phyloP scores from a whole-genome alignment of 768 basidiomycete species.

The Lepiota brunneoincarnata region DNA sequence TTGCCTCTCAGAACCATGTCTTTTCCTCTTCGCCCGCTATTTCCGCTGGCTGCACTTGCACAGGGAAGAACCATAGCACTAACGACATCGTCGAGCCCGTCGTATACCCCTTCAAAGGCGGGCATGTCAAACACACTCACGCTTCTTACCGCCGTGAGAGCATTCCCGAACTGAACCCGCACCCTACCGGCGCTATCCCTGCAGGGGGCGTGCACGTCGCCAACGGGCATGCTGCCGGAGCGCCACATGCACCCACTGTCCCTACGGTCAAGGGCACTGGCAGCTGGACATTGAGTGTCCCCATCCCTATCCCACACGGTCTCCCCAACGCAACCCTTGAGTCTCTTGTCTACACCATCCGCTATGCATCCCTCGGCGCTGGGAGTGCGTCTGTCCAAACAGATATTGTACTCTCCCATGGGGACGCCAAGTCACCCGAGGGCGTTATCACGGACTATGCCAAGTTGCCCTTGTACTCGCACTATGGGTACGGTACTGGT shows the following conservation, averaged over 20 bases:
- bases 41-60: background rate
- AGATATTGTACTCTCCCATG: conserved; percentile 7
- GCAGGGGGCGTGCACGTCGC: background rate
- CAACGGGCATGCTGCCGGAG: background rate
- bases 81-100: conserved; percentile 1
- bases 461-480: conserved; percentile 4
- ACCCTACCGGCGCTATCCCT: background rate
- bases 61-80: background rate
- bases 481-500: no score
- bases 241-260: background rate
- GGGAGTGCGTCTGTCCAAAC: conserved; percentile 8
- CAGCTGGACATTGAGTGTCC: conserved; percentile 6
- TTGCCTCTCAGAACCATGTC: conserved; percentile 1
- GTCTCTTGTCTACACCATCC: conserved; percentile 4
- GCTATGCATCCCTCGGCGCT: background rate
- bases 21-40: background rate
- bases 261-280: background rate
- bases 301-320: conserved; percentile 2
- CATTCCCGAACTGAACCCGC: background rate
- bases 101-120: conserved; percentile 7
- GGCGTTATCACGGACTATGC: conserved; percentile 6
- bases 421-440: background rate
- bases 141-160: conserved; percentile 9
- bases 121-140: conserved; percentile 10
- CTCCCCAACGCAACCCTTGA: conserved; percentile 2